Evolutionary conservation across 1,139 yeast genomes (phyloP).

Genomic region (Geotrichum australiense): DNA sequence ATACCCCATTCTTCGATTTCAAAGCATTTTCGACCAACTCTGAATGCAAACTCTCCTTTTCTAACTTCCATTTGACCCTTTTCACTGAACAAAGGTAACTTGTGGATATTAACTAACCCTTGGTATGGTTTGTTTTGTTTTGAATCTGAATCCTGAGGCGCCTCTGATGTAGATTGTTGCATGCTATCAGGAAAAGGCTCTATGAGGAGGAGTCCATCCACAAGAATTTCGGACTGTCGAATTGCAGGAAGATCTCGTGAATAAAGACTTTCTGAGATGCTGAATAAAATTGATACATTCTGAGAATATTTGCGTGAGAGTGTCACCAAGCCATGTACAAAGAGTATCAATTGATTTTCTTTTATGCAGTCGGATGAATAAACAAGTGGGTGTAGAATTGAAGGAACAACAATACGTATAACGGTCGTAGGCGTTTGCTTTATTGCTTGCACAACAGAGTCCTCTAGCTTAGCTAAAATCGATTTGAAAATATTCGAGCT

Average conservation of each 20-base stretch:
- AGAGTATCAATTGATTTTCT: slow-evolving; percentile 49
- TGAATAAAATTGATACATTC: slow-evolving; percentile 46
- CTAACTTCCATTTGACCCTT: slow-evolving; percentile 74
- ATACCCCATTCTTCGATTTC: slow-evolving; percentile 92
- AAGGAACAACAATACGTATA: slow-evolving; percentile 67
- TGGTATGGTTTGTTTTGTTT: slow-evolving; percentile 38
- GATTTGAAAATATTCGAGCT: slow-evolving; percentile 7
- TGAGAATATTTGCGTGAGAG: slow-evolving; percentile 44
- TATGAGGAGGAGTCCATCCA: slow-evolving; percentile 66
- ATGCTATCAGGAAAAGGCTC: slow-evolving; percentile 81
- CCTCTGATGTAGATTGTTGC: slow-evolving; percentile 46
- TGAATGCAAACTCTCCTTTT: slow-evolving; percentile 75
- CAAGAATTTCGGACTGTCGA: slow-evolving; percentile 49
- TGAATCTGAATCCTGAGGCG: slow-evolving; percentile 27
- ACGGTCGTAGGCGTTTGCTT: slow-evolving; percentile 30
- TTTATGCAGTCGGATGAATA: slow-evolving; percentile 52
- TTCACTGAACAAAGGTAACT: slow-evolving; percentile 66
- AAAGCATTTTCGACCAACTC: slow-evolving; percentile 73
- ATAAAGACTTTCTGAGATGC: slow-evolving; percentile 63
- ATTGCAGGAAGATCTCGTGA: slow-evolving; percentile 49
- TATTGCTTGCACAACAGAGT: slow-evolving; percentile 3
- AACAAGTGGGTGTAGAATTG: slow-evolving; percentile 68
- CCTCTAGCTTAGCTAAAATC: slow-evolving; percentile 1
- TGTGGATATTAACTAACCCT: slow-evolving; percentile 72
- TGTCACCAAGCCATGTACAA: slow-evolving; percentile 54